These are phyloP conservation scores for Sclerotinia minor DNA, from an alignment of 2,329 filamentous ascomycete species.

Conservation along the genomic window DNA sequence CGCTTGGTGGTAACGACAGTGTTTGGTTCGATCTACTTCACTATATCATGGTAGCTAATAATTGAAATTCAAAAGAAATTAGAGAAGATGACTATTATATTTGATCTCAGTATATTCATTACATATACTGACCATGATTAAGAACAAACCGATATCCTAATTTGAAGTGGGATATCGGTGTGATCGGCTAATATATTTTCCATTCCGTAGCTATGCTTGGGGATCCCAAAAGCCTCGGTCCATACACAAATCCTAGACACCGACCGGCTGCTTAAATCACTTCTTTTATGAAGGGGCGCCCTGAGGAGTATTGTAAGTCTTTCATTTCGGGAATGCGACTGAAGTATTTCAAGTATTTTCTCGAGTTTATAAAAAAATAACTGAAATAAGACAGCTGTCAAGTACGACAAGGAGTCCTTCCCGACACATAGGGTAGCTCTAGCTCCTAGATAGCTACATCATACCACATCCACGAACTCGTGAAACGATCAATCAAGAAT, in stretches of 20 bases:
- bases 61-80: background rate
- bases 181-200: slow-evolving; percentile 3
- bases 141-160: background rate
- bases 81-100: too few relatives aligned
- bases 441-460: background rate
- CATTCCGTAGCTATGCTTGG: background rate
- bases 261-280: background rate
- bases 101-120: background rate
- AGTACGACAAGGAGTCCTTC: background rate
- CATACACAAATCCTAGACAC: background rate
- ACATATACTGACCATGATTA: too few relatives aligned
- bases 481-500: slow-evolving; percentile 1
- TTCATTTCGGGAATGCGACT: background rate
- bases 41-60: background rate
- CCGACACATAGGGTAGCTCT: background rate
- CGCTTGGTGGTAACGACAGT: too few relatives aligned
- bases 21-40: background rate
- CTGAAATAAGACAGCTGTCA: background rate
- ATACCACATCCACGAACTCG: slow-evolving; percentile 6
- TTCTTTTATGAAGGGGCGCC: background rate
- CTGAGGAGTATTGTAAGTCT: background rate
- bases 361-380: background rate
- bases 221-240: slow-evolving; percentile 5
- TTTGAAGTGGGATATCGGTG: too few relatives aligned
- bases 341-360: background rate